Base-by-base conservation (phyloP, 345 rosid species). In the Geranium rotundifolium region DNA sequence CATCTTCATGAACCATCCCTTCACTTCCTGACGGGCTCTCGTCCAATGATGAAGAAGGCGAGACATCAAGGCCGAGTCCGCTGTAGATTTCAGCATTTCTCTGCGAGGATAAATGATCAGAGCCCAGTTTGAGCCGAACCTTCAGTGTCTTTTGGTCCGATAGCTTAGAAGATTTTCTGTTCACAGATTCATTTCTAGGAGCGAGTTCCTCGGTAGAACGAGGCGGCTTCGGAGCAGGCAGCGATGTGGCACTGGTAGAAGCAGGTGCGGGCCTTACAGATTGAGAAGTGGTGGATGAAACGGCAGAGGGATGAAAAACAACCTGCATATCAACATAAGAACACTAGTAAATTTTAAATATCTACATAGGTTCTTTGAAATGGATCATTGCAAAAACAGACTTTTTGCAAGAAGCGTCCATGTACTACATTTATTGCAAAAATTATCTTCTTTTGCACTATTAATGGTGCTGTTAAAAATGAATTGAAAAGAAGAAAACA, bases 101-200 rank as follows among this genome's bases (percentile, higher is more conserved):
- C 71, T 65, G 75, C 50, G 88, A 74, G 41, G 77, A 72, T 79
- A 83, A 77, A 74, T 88, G 86, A 75, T 73, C 88, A 49, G 91
- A 79, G 72, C 97, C 88, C 65, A 91, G 76, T 86, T 85, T 91
- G 49, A 91, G 85, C 67, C 98, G 88, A 64, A 91, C 78, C 76
- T 76, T 86, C 62, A 89, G 76, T 70, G 77, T 66, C 76, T 81
- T 91, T 67, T 75, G 90, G 58, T 86, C 84, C 15, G 86, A 70
- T 49, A 80, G 67, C 63, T 69, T 68, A 62, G 69, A 63, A 60
- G 67, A 67, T 77, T 81, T 72, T 68, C 77, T 81, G 55, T 68
- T 65, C 39, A 57, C 71, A 58, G 75, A 19, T 63, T 73, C 79
- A 10, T 66, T 73, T 71, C 76, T 73, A 31, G 66, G 54, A 63